These are phyloP conservation scores for Pneumocystis murina DNA, from an alignment of 1,139 yeast genomes.

Conservation along the genomic window DNA sequence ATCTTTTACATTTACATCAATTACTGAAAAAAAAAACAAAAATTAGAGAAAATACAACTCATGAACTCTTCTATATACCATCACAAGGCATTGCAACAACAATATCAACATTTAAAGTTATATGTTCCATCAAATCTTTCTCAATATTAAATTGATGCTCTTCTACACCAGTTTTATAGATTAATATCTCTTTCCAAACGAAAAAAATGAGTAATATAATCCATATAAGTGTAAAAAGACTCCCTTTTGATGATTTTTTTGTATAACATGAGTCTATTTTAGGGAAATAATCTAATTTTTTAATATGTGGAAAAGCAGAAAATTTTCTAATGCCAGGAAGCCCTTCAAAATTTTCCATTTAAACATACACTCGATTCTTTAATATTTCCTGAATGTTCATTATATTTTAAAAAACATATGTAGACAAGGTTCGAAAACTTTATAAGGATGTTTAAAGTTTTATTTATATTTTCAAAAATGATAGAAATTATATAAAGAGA, in stretches of 20 bases:
- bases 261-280: constrained; percentile 72
- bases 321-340: neutral
- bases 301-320: neutral
- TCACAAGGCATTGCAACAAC: constrained; percentile 77
- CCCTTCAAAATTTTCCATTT: neutral
- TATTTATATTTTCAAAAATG: too few relatives aligned
- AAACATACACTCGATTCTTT: too few relatives aligned
- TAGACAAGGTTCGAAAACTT: constrained; percentile 26
- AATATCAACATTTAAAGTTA: constrained; percentile 64
- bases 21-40: constrained; percentile 17
- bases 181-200: neutral
- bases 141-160: constrained; percentile 65
- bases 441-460: neutral
- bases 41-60: neutral
- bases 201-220: neutral
- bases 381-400: constrained; percentile 50
- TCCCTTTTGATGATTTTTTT: constrained; percentile 59
- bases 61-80: neutral
- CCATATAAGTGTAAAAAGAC: constrained; percentile 27
- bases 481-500: too few relatives aligned
- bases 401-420: constrained; percentile 71
- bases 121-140: constrained; percentile 35
- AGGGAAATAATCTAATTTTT: constrained; percentile 77
- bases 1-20: constrained; percentile 69
- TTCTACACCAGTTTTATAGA: constrained; percentile 37